Conservation (phyloP, 257 asterid species). For the Coffea eugenioides region DNA sequence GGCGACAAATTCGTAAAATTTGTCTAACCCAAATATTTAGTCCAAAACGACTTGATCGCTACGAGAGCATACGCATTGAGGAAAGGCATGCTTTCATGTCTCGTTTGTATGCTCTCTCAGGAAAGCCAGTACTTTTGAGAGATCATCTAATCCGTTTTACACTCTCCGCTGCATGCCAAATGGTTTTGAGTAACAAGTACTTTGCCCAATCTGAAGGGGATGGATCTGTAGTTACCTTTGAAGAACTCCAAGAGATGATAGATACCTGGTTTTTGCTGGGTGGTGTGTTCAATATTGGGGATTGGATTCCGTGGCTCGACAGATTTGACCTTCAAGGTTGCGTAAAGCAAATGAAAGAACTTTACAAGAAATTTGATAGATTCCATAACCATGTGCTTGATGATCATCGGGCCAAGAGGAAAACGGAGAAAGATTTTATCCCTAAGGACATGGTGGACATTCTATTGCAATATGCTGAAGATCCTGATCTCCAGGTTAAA, state of each 20-base stretch:
- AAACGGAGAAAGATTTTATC: neutral
- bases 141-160: too few relatives aligned
- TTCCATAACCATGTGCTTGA: conserved; percentile 14
- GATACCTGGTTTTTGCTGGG: conserved; percentile 9
- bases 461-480: too few relatives aligned
- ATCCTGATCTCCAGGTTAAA: too few relatives aligned
- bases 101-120: too few relatives aligned
- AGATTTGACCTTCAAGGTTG: conserved; percentile 27
- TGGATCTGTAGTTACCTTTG: too few relatives aligned
- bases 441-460: conserved; percentile 24
- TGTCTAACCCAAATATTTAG: conserved; percentile 24
- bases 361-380: neutral
- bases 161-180: too few relatives aligned
- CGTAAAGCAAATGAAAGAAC: conserved; percentile 20
- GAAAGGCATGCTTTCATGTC: too few relatives aligned
- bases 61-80: too few relatives aligned
- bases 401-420: conserved; percentile 22
- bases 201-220: too few relatives aligned
- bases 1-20: conserved; percentile 35
- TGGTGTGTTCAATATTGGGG: conserved; percentile 23
- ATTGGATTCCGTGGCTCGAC: conserved; percentile 31
- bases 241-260: neutral
- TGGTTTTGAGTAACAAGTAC: too few relatives aligned
- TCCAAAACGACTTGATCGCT: conserved; percentile 24
- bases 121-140: too few relatives aligned